Conservation (phyloP, 208 protist species). For the Endotrypanum monterogeii region DNA sequence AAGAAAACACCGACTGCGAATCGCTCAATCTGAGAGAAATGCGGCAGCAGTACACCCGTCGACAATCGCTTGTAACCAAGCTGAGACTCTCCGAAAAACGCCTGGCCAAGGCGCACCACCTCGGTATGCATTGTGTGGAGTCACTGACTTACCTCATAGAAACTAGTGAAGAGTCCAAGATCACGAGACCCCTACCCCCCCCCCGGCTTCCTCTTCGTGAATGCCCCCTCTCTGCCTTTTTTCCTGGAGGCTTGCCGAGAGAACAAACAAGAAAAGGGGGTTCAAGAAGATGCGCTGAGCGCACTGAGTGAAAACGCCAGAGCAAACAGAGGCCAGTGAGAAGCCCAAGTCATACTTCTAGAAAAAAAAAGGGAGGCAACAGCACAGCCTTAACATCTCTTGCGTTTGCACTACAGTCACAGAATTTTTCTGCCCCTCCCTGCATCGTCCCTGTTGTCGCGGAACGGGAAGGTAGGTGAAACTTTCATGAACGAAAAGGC, state of each 20-base stretch:
- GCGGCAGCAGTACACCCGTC: not conserved
- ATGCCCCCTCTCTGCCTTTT: not conserved
- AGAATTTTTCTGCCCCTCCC: not conserved
- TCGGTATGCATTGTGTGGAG: not conserved
- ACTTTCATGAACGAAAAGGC: not conserved
- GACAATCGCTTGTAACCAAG: not conserved
- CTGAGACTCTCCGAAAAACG: not conserved
- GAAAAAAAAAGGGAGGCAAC: not conserved
- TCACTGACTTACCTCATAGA: not conserved
- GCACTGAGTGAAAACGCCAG: not conserved
- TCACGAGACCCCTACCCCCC: not conserved
- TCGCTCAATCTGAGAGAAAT: not conserved
- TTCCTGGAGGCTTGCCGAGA: not conserved
- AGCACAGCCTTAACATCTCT: not conserved
- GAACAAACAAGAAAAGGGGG: not conserved
- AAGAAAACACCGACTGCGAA: too few species aligned
- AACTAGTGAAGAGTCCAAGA: not conserved
- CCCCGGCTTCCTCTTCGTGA: too few species aligned
- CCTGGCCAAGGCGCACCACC: not conserved
- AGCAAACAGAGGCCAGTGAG: not conserved
- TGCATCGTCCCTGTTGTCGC: not conserved
- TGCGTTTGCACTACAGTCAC: not conserved
- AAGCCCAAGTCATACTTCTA: not conserved
- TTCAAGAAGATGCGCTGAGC: not conserved
- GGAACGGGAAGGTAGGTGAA: not conserved